A percentile compares a stretch with the other conserved stretches of the same genome.
Evolutionary conservation across 2,329 filamentous ascomycete species (phyloP).

Genomic region (Fonsecaea erecta): DNA sequence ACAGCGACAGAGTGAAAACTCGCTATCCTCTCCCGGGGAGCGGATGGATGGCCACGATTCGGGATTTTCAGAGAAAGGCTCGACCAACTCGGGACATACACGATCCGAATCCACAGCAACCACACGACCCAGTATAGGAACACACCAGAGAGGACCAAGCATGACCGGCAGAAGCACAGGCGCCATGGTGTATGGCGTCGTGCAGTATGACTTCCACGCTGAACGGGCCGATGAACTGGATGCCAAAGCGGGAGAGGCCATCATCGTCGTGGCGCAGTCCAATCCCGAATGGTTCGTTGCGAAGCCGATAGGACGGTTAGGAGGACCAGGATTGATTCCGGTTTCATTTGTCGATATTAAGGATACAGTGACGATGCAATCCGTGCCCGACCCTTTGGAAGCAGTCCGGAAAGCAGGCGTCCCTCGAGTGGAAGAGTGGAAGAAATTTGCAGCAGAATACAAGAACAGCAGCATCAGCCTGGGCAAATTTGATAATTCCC

Average conservation of each 20-base stretch:
- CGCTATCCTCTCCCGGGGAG: slow-evolving; percentile 58
- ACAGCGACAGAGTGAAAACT: slow-evolving; percentile 82
- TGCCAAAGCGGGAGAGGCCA: slow-evolving; percentile 91
- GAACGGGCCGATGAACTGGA: slow-evolving; percentile 95
- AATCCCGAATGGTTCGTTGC: slow-evolving; percentile 99
- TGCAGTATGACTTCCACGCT: slow-evolving; percentile 95
- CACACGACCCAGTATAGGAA: slow-evolving; percentile 40
- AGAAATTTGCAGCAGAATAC: slow-evolving; percentile 98
- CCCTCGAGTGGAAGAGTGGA: slow-evolving; percentile 97
- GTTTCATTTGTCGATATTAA: slow-evolving; percentile 96
- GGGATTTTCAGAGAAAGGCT: slow-evolving; percentile 71
- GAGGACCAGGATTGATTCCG: slow-evolving; percentile 91
- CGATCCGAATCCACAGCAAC: slow-evolving; percentile 44
- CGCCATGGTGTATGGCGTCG: slow-evolving; percentile 93
- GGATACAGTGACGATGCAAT: slow-evolving; percentile 85
- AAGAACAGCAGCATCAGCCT: slow-evolving; percentile 98
- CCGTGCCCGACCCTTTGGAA: slow-evolving; percentile 79
- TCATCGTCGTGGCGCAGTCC: slow-evolving; percentile 97
- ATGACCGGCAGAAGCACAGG: slow-evolving; percentile 61
- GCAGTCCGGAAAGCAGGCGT: slow-evolving; percentile 88
- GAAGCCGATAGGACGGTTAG: slow-evolving; percentile 97
- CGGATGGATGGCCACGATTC: slow-evolving; percentile 79
- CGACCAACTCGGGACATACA: slow-evolving; percentile 39
- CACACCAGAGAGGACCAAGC: slow-evolving; percentile 49
- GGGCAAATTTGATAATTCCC: slow-evolving; percentile 74